phyloP scores from a whole-genome alignment of 2,329 filamentous ascomycete species.

The Torrubiella hemipterigena region DNA sequence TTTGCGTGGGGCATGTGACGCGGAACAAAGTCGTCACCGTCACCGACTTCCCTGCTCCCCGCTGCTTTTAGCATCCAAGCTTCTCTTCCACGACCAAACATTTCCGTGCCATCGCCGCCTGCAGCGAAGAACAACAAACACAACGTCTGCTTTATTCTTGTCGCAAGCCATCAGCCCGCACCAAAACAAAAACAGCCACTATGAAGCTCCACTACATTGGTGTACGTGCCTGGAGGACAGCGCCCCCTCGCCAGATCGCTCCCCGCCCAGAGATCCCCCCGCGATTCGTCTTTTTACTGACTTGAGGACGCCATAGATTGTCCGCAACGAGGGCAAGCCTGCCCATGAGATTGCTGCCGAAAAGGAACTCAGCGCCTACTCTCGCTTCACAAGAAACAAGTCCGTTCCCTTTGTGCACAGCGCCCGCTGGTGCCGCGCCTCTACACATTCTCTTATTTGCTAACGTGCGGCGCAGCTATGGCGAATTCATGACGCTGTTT shows the following conservation, averaged over 20 bases:
- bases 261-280: constrained; percentile 11
- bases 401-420: constrained; percentile 22
- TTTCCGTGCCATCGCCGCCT: neutral
- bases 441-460: constrained; percentile 10
- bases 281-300: constrained; percentile 3
- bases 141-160: neutral
- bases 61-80: neutral
- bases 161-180: neutral
- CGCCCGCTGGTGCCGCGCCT: constrained; percentile 4
- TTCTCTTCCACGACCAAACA: neutral
- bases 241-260: constrained; percentile 12
- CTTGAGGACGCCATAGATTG: constrained; percentile 42
- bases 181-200: constrained; percentile 18
- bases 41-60: neutral
- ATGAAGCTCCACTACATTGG: constrained; percentile 89
- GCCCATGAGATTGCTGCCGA: constrained; percentile 66
- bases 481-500: constrained; percentile 71
- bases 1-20: constrained; percentile 1
- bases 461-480: constrained; percentile 22
- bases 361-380: constrained; percentile 68
- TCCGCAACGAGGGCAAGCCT: constrained; percentile 68
- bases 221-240: constrained; percentile 36
- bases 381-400: constrained; percentile 65
- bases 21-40: constrained; percentile 1
- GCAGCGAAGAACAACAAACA: too few relatives aligned